Percentiles rank a stretch among this genome's conserved stretches.
phyloP scores from a whole-genome alignment of 140 eudicot species.

The Oenanthe javanica region DNA sequence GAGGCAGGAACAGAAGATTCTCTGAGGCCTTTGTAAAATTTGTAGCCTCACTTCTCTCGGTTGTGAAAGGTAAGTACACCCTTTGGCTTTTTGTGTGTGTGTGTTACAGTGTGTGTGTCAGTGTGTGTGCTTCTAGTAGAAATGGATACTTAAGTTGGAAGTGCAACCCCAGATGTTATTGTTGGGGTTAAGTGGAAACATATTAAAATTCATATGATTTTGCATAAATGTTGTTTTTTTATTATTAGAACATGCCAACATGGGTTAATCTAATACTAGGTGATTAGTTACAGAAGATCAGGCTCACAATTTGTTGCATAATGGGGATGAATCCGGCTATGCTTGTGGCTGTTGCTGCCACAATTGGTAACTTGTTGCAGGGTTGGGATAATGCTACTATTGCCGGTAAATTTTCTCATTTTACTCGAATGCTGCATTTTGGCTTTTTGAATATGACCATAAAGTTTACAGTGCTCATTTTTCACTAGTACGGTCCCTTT shows the following conservation, averaged over 20 bases:
- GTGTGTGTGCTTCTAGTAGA: too few relatives aligned
- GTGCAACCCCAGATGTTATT: background rate
- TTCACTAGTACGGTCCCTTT: background rate
- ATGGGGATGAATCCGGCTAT: constrained; percentile 70
- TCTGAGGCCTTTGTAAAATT: too few relatives aligned
- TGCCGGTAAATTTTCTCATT: constrained; percentile 44
- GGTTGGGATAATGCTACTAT: constrained; percentile 98
- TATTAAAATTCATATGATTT: too few relatives aligned
- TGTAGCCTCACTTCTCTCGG: too few relatives aligned
- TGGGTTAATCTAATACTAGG: background rate
- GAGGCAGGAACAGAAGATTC: background rate
- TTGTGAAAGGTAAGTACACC: background rate
- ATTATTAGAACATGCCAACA: too few relatives aligned
- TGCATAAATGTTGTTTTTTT: background rate
- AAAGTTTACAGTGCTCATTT: too few relatives aligned
- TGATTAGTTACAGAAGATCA: constrained; percentile 3
- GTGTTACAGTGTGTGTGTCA: too few relatives aligned
- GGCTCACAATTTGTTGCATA: background rate
- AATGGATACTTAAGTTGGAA: background rate
- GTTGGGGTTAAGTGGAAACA: background rate
- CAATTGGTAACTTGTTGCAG: constrained; percentile 87
- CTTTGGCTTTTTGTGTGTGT: background rate
- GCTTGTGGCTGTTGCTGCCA: constrained; percentile 70
- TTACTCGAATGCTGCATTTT: background rate
- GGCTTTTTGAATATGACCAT: background rate